Percentiles rank a stretch among this genome's conserved stretches.
These are phyloP conservation scores for Lactarius psammicola DNA, from an alignment of 768 basidiomycete species.

Conservation along the genomic window DNA sequence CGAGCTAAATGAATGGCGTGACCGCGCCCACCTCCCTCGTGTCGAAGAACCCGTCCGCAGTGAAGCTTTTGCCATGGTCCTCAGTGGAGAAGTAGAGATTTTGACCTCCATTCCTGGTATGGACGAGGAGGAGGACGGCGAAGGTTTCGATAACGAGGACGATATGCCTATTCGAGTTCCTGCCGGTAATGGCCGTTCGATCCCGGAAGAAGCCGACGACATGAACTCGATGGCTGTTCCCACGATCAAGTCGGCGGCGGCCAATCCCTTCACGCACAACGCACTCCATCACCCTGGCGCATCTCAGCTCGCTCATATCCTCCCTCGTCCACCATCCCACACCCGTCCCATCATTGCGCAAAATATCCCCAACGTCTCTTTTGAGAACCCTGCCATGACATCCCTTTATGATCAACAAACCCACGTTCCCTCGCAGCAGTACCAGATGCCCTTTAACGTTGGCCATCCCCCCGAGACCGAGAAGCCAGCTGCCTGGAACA, in stretches of 20 bases:
- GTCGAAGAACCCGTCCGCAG: slow-evolving; percentile 72
- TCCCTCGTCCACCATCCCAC: slow-evolving; percentile 35
- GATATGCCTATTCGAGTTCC: slow-evolving; percentile 29
- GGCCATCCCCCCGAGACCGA: slow-evolving; percentile 29
- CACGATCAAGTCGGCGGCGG: slow-evolving; percentile 36
- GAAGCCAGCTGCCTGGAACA: slow-evolving; percentile 36
- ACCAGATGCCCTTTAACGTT: slow-evolving; percentile 28
- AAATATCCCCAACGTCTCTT: slow-evolving; percentile 44
- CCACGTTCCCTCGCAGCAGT: slow-evolving; percentile 36
- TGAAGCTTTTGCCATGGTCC: slow-evolving; percentile 69
- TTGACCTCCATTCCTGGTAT: slow-evolving; percentile 47
- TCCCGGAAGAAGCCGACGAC: slow-evolving; percentile 30
- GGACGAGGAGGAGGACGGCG: slow-evolving; percentile 58
- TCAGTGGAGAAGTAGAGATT: slow-evolving; percentile 69
- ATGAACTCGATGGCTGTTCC: slow-evolving; percentile 34
- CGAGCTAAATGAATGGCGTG: slow-evolving; percentile 93
- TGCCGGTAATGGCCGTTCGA: slow-evolving; percentile 28
- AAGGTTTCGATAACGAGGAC: slow-evolving; percentile 45
- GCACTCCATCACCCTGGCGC: slow-evolving; percentile 27
- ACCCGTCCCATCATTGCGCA: slow-evolving; percentile 48
- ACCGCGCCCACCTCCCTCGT: slow-evolving; percentile 65
- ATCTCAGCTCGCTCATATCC: slow-evolving; percentile 30
- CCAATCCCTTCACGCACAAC: slow-evolving; percentile 41
- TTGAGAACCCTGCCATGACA: slow-evolving; percentile 54
- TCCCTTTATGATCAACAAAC: slow-evolving; percentile 43